These are phyloP conservation scores for Aphanocladium album DNA, from an alignment of 2,329 filamentous ascomycete genomes.

Conservation along the genomic window DNA sequence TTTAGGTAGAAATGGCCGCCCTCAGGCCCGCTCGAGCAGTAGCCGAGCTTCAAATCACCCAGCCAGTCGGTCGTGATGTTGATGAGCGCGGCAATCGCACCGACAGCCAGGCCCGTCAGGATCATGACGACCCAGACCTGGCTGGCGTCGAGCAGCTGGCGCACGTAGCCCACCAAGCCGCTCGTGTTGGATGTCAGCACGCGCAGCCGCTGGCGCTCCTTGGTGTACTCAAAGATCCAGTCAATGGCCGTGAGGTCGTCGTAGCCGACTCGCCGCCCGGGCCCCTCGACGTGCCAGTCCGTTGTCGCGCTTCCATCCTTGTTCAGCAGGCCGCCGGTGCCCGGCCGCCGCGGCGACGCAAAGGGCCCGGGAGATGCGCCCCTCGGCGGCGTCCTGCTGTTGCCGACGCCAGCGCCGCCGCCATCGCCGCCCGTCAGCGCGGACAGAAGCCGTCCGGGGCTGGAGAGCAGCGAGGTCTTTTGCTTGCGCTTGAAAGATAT, in stretches of 20 bases:
- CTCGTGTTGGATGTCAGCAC: slow-evolving; percentile 64
- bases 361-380: not conserved
- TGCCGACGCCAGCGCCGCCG: slow-evolving; percentile 11
- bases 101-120: slow-evolving; percentile 77
- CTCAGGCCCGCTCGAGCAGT: slow-evolving; percentile 68
- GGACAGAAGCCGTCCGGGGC: slow-evolving; percentile 44
- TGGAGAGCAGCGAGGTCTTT: slow-evolving; percentile 44
- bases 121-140: slow-evolving; percentile 91
- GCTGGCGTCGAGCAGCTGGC: slow-evolving; percentile 72
- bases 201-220: slow-evolving; percentile 85
- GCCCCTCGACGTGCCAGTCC: slow-evolving; percentile 90
- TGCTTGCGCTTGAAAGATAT: slow-evolving; percentile 70
- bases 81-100: slow-evolving; percentile 79
- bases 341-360: not conserved
- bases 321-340: not conserved
- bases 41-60: slow-evolving; percentile 84
- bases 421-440: slow-evolving; percentile 36
- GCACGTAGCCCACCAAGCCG: slow-evolving; percentile 67
- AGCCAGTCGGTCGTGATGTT: slow-evolving; percentile 91
- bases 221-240: slow-evolving; percentile 99
- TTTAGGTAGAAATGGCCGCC: slow-evolving; percentile 89
- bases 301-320: slow-evolving; percentile 33
- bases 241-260: slow-evolving; percentile 96
- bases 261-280: slow-evolving; percentile 85
- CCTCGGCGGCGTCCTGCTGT: slow-evolving; percentile 18